Base-by-base conservation (phyloP, 768 basidiomycete genomes). In the Amanita molliuscula region DNA sequence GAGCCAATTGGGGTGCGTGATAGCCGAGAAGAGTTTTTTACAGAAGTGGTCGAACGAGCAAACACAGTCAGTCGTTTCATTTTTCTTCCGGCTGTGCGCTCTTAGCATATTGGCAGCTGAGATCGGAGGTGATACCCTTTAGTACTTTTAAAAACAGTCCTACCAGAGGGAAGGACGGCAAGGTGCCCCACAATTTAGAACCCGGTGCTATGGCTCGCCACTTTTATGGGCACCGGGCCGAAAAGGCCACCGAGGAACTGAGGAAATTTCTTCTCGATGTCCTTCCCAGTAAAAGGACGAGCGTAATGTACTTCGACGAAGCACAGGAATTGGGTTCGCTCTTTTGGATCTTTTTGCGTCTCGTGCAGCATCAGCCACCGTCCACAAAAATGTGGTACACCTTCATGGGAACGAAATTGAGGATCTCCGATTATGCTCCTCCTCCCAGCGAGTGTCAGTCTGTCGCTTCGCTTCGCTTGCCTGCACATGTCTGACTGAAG, bases 251-350 rank as follows among this genome's bases (percentile, higher is more conserved):
- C 13, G 8, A 41, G 16, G 13, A 41, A 23, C 40, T 41, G 40
- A 41, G 4, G 40, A 20, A 25, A 25, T 41, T 41, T 41, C 18
- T 41, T 41, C 29, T 50, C 33, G 2, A 34, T 34, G n/a, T 29
- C 8, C 28, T 31, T 38, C 25, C 15, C 11, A 13, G 1, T 1
- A 20, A 13, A 25, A 2, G 1, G 13, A 16, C 56, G 11, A 44
- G 28, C 23, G 28, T 58, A 29, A 56, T 47, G n/a, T 56, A 55
- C 37, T 52, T 58, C 31, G 57, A 58, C 28, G 55, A 56, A 46
- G 57, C 55, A n/a, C 35, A 53, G 2, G 53, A 50, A 21, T 52
- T 58, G 15, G 11, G 23, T 18, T 2, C n/a, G 9, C 41, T 20
- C 20, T 53, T 47, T 36, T 56, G 53, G 51, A 33, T 53, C 29